Percentiles rank a stretch among this genome's conserved stretches.
phyloP scores from a whole-genome alignment of 2,329 filamentous ascomycete genomes.

The Allantophomopsis cytisporea region DNA sequence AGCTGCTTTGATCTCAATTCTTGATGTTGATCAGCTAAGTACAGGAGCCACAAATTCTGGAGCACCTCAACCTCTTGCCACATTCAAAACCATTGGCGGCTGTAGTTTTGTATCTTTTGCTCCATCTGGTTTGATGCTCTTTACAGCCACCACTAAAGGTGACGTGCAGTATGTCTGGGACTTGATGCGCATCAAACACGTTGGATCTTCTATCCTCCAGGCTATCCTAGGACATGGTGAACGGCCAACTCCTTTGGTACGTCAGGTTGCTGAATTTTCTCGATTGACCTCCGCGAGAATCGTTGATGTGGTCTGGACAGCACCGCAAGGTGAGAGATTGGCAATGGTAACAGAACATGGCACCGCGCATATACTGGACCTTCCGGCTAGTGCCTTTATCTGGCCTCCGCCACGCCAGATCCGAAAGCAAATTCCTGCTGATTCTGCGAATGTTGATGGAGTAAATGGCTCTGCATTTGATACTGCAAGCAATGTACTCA shows the following conservation, averaged over 20 bases:
- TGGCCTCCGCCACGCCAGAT: slow-evolving; percentile 65
- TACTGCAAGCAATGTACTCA: slow-evolving; percentile 18
- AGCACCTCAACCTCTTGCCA: slow-evolving; percentile 46
- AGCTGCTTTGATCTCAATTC: slow-evolving; percentile 59
- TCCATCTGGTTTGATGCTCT: slow-evolving; percentile 57
- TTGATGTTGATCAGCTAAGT: slow-evolving; percentile 48
- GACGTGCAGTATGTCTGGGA: slow-evolving; percentile 77
- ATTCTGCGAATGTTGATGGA: slow-evolving; percentile 3
- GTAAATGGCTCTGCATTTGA: slow-evolving; percentile 29
- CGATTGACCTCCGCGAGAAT: slow-evolving; percentile 86
- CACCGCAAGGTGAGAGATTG: slow-evolving; percentile 66
- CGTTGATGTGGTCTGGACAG: slow-evolving; percentile 79
- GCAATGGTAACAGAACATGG: slow-evolving; percentile 88
- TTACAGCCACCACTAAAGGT: slow-evolving; percentile 73
- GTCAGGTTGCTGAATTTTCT: slow-evolving; percentile 78
- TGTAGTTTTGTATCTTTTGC: slow-evolving; percentile 75
- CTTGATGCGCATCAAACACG: slow-evolving; percentile 50
- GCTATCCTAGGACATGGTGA: slow-evolving; percentile 23
- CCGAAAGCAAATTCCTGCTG: slow-evolving; percentile 9
- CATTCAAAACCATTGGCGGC: slow-evolving; percentile 58
- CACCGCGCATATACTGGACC: slow-evolving; percentile 86
- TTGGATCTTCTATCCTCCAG: slow-evolving; percentile 42
- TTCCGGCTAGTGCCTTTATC: slow-evolving; percentile 69
- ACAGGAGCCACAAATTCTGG: slow-evolving; percentile 33
- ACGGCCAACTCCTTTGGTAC: slow-evolving; percentile 34